phyloP scores from a whole-genome alignment of 1,284 basidiomycete genomes.

The Sporisorium scitamineum region DNA sequence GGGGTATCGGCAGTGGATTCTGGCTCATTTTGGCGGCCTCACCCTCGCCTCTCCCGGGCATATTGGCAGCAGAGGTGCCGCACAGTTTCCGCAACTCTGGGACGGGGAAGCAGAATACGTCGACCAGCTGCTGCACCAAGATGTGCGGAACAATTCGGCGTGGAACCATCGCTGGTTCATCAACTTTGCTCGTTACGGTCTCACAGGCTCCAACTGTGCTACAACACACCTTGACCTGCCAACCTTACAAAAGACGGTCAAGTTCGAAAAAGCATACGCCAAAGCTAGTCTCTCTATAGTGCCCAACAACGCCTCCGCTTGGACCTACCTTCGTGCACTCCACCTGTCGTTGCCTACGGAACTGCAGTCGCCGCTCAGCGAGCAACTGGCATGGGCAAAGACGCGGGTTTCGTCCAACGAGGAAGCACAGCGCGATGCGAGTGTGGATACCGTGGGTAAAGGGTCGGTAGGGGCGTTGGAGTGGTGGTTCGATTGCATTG shows the following conservation, averaged over 20 bases:
- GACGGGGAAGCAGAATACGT: conserved; percentile 81
- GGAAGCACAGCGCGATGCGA: conserved; percentile 35
- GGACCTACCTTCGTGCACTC: conserved; percentile 64
- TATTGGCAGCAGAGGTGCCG: conserved; percentile 21
- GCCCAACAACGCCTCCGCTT: conserved; percentile 63
- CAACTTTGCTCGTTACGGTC: conserved; percentile 73
- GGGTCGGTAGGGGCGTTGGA: conserved; percentile 54
- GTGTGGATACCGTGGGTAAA: conserved; percentile 39
- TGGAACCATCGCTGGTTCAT: conserved; percentile 99
- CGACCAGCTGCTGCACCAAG: conserved; percentile 79
- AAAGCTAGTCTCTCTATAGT: conserved; percentile 31
- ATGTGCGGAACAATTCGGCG: conserved; percentile 94
- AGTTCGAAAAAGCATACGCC: conserved; percentile 44
- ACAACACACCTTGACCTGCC: neutral
- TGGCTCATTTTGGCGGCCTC: conserved; percentile 62
- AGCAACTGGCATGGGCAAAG: conserved; percentile 14
- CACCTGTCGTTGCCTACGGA: conserved; percentile 7
- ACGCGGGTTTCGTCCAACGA: conserved; percentile 24
- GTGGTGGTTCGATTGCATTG: conserved; percentile 55
- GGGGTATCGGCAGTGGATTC: conserved; percentile 66
- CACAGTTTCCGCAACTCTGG: conserved; percentile 75
- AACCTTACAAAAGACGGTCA: conserved; percentile 37
- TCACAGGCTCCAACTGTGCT: conserved; percentile 6
- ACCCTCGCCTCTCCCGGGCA: neutral
- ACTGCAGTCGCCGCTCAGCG: neutral